Evolutionary conservation across 495 filamentous ascomycete species (phyloP).

Genomic region (Penicillium arizonense): DNA sequence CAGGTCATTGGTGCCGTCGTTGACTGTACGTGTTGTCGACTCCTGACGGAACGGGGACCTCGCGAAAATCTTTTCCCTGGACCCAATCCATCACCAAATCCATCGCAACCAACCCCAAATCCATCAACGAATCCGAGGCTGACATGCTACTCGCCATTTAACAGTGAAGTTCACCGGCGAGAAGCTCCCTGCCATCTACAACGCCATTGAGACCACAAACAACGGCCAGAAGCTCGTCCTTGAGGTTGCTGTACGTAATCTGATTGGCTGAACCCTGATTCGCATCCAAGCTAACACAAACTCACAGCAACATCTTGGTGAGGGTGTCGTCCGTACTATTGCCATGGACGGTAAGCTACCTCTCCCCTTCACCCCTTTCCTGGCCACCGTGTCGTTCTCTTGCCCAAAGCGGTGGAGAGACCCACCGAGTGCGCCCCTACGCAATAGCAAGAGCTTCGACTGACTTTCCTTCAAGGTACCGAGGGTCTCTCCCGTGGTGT

Average conservation of each 20-base stretch:
- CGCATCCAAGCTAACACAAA: conserved; percentile 21
- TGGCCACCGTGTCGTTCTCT: conserved; percentile 26
- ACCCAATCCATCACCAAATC: conserved; percentile 32
- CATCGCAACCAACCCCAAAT: conserved; percentile 37
- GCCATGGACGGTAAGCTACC: conserved; percentile 93
- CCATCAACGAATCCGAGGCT: conserved; percentile 34
- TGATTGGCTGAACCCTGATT: conserved; percentile 25
- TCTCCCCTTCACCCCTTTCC: conserved; percentile 9
- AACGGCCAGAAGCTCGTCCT: conserved; percentile 92
- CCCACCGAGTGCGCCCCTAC: conserved; percentile 12
- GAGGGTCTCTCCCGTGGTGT: conserved; percentile 96
- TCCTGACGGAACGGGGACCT: conserved; percentile 27
- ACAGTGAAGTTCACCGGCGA: conserved; percentile 93
- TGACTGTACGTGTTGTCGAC: conserved; percentile 54
- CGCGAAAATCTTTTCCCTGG: conserved; percentile 49
- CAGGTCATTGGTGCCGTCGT: conserved; percentile 76
- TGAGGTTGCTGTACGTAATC: conserved; percentile 85
- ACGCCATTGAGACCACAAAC: conserved; percentile 90
- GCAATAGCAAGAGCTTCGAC: conserved; percentile 12
- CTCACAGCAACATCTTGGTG: conserved; percentile 94
- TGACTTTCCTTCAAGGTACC: conserved; percentile 67
- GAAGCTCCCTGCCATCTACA: conserved; percentile 94
- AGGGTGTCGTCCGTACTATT: conserved; percentile 99
- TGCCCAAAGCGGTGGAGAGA: conserved; percentile 16
- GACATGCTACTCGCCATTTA: conserved; percentile 32